phyloP scores from a whole-genome alignment of 108 stramenopile genomes.

The Cylindrotheca fusiformis region DNA sequence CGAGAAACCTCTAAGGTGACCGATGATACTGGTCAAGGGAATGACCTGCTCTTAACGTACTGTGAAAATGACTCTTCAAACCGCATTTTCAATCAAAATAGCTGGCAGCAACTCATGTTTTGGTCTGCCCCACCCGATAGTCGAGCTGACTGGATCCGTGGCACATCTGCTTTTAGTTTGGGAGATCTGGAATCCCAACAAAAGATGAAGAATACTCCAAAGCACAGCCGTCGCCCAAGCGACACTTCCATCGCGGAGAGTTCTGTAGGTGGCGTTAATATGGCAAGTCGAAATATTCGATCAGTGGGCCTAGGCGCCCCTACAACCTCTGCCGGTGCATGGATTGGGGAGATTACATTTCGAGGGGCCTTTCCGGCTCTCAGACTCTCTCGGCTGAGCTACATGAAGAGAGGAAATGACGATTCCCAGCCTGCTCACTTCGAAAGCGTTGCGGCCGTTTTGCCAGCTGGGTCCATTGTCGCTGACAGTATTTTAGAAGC shows the following conservation, averaged over 20 bases:
- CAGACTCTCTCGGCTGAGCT: conserved; percentile 70
- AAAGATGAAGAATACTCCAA: conserved; percentile 26
- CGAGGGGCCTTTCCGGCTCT: conserved; percentile 77
- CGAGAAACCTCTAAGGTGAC: conserved; percentile 42
- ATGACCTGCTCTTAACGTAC: conserved; percentile 78
- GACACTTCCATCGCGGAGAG: conserved; percentile 10
- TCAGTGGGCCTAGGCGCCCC: conserved; percentile 22
- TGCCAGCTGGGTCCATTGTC: conserved; percentile 64
- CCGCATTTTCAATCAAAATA: conserved; percentile 74
- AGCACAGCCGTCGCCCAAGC: conserved; percentile 12
- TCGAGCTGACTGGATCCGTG: conserved; percentile 79
- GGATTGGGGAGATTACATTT: conserved; percentile 85
- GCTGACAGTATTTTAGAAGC: conserved; percentile 40
- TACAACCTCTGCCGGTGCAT: conserved; percentile 69
- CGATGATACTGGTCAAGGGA: conserved; percentile 50
- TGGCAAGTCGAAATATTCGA: conserved; percentile 20
- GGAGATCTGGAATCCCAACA: conserved; percentile 71
- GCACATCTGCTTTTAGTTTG: conserved; percentile 69
- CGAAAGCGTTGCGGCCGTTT: conserved; percentile 80
- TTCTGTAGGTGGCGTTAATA: conserved; percentile 12
- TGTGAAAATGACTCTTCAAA: conserved; percentile 54
- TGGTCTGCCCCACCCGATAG: conserved; percentile 71
- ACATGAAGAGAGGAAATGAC: conserved; percentile 72
- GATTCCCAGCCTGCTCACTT: conserved; percentile 78
- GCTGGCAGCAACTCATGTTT: conserved; percentile 73